Evolutionary conservation across 176 grass and related monocot species (phyloP), one percentile per base, ranked within the genome.

Genomic region (Hyparrhenia diplandra): DNA sequence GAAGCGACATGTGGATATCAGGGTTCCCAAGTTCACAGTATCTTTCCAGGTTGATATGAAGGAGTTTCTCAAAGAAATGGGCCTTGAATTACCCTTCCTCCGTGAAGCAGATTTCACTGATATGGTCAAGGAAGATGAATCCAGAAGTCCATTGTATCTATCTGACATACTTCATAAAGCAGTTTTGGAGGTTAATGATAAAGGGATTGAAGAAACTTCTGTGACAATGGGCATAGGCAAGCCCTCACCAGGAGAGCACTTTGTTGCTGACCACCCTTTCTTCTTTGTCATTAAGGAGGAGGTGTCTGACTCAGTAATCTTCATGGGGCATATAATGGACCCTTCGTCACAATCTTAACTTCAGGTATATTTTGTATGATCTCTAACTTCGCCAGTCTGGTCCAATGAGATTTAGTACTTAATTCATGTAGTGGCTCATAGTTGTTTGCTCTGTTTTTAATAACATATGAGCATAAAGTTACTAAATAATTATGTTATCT

Each of bases 281-380:
- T 82, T 90, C 73, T 90, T 90, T 78, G 31, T 90, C 30, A 69
- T 86, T 73, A 77, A 49, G 31, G 83, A 90, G 40, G 88, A 90
- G 25, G 49, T 86, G 31, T 90, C 83, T 90, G 74, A 59, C 5
- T 60, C 83, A 16, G 11, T 86, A 68, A 83, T 86, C 40, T 72
- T 90, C 20, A 83, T 83, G 79, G 88, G 83, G 7, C 83, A 86
- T 74, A 62, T 86, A n/a, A 37, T 90, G 9, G 74, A 90, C 45
- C 88, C 88, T 74, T 82, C 68, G 6, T 66, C 71, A 30, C 8
- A 80, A 13, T 45, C 16, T 7, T 85, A 85, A 34, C 45, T 81
- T 76, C 27, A 37, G 37, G 1, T 47, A 40, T 21, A 5, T 29
- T 24, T 66, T 31, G 2, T 2, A 49, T 79, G 10, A 74, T 74